Conservation (phyloP, 2,329 filamentous ascomycete species). For the Dactylellina haptotyla region DNA sequence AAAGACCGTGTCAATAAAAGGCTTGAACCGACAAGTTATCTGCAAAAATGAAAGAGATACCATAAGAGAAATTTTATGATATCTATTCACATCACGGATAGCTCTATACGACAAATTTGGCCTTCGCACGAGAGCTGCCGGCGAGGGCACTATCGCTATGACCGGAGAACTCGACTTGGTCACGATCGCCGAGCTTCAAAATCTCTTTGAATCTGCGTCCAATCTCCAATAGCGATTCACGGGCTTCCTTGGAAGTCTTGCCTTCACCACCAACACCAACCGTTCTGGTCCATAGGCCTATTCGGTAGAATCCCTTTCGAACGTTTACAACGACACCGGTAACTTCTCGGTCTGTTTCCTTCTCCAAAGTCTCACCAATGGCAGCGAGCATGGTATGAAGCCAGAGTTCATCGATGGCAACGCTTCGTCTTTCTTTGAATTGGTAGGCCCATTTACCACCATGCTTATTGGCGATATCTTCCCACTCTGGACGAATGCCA, state of each 20-base stretch:
- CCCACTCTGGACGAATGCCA: constrained; percentile 96
- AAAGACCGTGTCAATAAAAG: constrained; percentile 35
- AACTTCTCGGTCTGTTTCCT: constrained; percentile 88
- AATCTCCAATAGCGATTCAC: constrained; percentile 83
- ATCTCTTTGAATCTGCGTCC: constrained; percentile 93
- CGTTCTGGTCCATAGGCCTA: constrained; percentile 96
- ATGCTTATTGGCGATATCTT: constrained; percentile 98
- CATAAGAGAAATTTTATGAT: not conserved
- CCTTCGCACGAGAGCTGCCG: constrained; percentile 93
- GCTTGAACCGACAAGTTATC: not conserved
- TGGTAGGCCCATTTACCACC: constrained; percentile 99
- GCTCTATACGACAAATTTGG: constrained; percentile 83
- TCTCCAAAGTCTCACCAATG: constrained; percentile 97
- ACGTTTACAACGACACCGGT: constrained; percentile 99
- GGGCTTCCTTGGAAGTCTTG: constrained; percentile 81
- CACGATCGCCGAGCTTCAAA: constrained; percentile 78
- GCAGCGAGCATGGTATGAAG: constrained; percentile 95
- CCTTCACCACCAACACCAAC: constrained; percentile 85
- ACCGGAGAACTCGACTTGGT: constrained; percentile 91
- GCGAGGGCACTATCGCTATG: constrained; percentile 93
- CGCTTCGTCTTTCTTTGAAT: constrained; percentile 92
- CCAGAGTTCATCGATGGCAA: constrained; percentile 96
- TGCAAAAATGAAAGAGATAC: constrained; percentile 17
- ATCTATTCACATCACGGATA: not conserved
- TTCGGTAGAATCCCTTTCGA: constrained; percentile 96